Evolutionary conservation across 176 grass and related monocot genomes (phyloP).

Genomic region (Poa pratensis): DNA sequence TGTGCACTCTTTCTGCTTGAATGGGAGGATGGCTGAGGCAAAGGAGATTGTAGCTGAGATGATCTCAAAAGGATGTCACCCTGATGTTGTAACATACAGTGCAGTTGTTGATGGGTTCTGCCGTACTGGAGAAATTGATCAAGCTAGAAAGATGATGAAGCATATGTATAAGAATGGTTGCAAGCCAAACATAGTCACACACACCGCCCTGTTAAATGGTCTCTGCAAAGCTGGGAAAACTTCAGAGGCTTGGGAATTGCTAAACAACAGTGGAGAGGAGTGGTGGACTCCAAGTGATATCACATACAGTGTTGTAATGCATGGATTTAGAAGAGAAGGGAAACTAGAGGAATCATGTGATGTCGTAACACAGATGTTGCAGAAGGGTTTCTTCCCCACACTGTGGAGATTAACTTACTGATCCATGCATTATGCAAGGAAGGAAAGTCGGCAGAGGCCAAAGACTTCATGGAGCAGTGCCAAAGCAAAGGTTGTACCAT

Average conservation of each 20-base stretch:
- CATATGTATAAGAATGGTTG: constrained; percentile 78
- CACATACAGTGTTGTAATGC: constrained; percentile 89
- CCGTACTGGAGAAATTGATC: constrained; percentile 71
- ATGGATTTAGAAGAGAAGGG: constrained; percentile 90
- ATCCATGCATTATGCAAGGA: constrained; percentile 82
- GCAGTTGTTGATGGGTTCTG: constrained; percentile 91
- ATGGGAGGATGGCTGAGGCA: constrained; percentile 79
- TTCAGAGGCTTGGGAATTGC: constrained; percentile 76
- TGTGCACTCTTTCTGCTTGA: constrained; percentile 74
- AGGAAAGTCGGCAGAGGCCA: constrained; percentile 65
- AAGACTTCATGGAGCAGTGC: constrained; percentile 89
- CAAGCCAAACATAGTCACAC: constrained; percentile 91
- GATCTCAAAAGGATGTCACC: constrained; percentile 68
- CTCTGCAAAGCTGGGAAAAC: constrained; percentile 79
- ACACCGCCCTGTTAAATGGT: constrained; percentile 87
- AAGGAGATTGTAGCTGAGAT: constrained; percentile 77
- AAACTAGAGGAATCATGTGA: constrained; percentile 86
- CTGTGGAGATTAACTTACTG: constrained; percentile 86
- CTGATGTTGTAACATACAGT: constrained; percentile 96
- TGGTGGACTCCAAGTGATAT: constrained; percentile 91
- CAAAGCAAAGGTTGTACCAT: constrained; percentile 83
- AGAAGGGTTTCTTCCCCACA: constrained; percentile 85
- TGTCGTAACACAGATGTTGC: constrained; percentile 80
- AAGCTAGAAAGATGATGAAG: constrained; percentile 79
- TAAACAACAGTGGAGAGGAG: constrained; percentile 81